phyloP scores from a whole-genome alignment of 768 basidiomycete genomes.

The Hebeloma cylindrosporum region DNA sequence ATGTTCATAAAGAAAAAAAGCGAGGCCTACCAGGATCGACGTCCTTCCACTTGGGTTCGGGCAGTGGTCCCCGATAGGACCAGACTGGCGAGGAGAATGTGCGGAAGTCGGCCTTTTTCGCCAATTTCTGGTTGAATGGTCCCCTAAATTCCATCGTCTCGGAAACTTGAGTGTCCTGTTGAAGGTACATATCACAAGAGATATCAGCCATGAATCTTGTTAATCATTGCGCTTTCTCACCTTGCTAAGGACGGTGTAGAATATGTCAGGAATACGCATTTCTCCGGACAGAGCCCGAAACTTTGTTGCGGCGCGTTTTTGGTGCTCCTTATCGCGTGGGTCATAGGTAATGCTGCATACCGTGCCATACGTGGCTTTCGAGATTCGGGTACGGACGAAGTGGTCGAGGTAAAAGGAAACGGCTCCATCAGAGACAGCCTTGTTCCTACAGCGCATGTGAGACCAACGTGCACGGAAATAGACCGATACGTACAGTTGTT shows the following conservation, averaged over 20 bases:
- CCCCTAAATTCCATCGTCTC: slow-evolving; percentile 40
- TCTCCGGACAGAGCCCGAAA: slow-evolving; percentile 33
- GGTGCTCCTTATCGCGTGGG: slow-evolving; percentile 34
- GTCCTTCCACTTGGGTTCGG: slow-evolving; percentile 23
- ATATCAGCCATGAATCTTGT: not conserved
- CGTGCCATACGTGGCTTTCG: slow-evolving; percentile 16
- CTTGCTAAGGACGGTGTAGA: slow-evolving; percentile 33
- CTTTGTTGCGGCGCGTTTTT: slow-evolving; percentile 23
- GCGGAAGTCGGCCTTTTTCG: slow-evolving; percentile 5
- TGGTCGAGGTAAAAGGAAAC: slow-evolving; percentile 23
- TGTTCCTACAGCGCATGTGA: slow-evolving; percentile 6
- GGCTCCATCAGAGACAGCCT: slow-evolving; percentile 22
- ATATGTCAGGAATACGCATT: slow-evolving; percentile 30
- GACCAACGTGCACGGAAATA: not conserved
- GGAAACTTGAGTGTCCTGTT: slow-evolving; percentile 35
- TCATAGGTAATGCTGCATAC: slow-evolving; percentile 17
- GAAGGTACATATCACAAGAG: not conserved
- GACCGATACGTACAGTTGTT: slow-evolving; percentile 8
- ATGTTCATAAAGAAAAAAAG: not conserved
- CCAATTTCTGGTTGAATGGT: slow-evolving; percentile 22
- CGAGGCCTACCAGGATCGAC: slow-evolving; percentile 12
- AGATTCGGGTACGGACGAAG: slow-evolving; percentile 17
- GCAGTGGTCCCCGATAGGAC: slow-evolving; percentile 19
- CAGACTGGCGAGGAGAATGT: slow-evolving; percentile 12
- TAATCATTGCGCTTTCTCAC: slow-evolving; percentile 20